A percentile compares a stretch with the other conserved stretches of the same genome.
phyloP scores from a whole-genome alignment of 495 filamentous ascomycete species.

The Hypomontagnella monticulosa region DNA sequence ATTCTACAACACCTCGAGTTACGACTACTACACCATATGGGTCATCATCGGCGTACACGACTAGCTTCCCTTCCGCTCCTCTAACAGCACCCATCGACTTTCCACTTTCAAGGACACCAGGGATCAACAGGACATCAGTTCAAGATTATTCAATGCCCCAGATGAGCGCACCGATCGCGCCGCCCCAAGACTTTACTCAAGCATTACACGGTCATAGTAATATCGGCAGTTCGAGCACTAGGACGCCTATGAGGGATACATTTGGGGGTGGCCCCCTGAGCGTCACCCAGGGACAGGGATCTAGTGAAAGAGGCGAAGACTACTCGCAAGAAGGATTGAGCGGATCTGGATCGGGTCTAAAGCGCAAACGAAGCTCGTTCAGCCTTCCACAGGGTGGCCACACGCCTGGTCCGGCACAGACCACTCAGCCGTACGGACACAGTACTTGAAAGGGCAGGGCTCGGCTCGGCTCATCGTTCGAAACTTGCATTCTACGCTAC shows the following conservation, averaged over 20 bases:
- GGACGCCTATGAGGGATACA: constrained; percentile 57
- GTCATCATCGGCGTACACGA: constrained; percentile 57
- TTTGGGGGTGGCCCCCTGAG: constrained; percentile 53
- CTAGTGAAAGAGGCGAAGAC: constrained; percentile 50
- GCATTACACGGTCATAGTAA: constrained; percentile 54
- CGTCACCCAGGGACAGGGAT: constrained; percentile 49
- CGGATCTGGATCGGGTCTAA: constrained; percentile 49
- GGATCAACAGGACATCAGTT: constrained; percentile 48
- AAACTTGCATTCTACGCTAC: constrained; percentile 1
- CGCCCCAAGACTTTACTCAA: constrained; percentile 61
- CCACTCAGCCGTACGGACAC: constrained; percentile 45
- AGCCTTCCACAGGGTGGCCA: constrained; percentile 44
- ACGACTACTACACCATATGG: constrained; percentile 53
- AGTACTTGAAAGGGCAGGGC: constrained; percentile 36
- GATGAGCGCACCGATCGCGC: constrained; percentile 64
- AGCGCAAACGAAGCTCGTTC: constrained; percentile 61
- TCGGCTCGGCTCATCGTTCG: constrained; percentile 5
- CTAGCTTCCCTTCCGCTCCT: constrained; percentile 62
- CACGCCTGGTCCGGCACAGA: constrained; percentile 37
- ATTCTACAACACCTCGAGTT: constrained; percentile 52
- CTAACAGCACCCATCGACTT: constrained; percentile 64
- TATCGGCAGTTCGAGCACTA: constrained; percentile 51
- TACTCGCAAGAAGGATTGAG: constrained; percentile 51
- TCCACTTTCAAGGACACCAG: constrained; percentile 58
- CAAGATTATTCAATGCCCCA: constrained; percentile 64